These are phyloP conservation scores for Keqinozyma sinolaborantium DNA, from an alignment of 1,139 yeast genomes.

Conservation along the genomic window DNA sequence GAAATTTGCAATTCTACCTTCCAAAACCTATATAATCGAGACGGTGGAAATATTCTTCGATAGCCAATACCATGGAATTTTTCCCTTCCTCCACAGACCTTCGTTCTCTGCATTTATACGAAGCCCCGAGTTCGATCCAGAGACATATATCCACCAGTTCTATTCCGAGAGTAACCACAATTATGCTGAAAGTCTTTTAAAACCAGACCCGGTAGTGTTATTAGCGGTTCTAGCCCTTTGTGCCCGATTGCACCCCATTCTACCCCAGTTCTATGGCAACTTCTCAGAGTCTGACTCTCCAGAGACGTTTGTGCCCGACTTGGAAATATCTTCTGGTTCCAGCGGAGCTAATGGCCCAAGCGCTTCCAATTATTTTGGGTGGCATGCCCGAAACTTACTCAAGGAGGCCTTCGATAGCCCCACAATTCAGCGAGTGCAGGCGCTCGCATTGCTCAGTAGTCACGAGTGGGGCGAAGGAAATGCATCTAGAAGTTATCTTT, in stretches of 20 bases:
- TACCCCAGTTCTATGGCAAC: conserved; percentile 26
- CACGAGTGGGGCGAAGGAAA: conserved; percentile 43
- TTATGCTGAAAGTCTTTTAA: conserved; percentile 1
- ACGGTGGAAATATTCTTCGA: conserved; percentile 26
- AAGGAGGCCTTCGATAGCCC: conserved; percentile 35
- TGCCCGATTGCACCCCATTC: conserved; percentile 27
- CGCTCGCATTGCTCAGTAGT: conserved; percentile 30
- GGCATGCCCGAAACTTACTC: conserved; percentile 29
- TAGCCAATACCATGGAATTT: conserved; percentile 32
- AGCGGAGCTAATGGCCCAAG: conserved; percentile 16
- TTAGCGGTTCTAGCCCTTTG: conserved; percentile 32
- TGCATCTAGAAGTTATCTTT: conserved; percentile 32
- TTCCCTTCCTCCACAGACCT: conserved; percentile 30
- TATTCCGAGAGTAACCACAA: conserved; percentile 5
- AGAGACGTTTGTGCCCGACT: conserved; percentile 20
- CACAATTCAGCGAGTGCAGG: conserved; percentile 33
- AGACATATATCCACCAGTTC: conserved; percentile 21
- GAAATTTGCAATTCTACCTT: conserved; percentile 18
- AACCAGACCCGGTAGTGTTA: conserved; percentile 29
- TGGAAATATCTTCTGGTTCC: not conserved
- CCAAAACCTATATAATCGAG: conserved; percentile 19
- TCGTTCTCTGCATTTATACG: conserved; percentile 22
- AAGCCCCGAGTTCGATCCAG: conserved; percentile 24
- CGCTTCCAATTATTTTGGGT: conserved; percentile 36
- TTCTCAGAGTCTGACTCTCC: conserved; percentile 25